Conservation (phyloP, 1,139 yeast species). For the Blastobotrys malaysiensis region DNA sequence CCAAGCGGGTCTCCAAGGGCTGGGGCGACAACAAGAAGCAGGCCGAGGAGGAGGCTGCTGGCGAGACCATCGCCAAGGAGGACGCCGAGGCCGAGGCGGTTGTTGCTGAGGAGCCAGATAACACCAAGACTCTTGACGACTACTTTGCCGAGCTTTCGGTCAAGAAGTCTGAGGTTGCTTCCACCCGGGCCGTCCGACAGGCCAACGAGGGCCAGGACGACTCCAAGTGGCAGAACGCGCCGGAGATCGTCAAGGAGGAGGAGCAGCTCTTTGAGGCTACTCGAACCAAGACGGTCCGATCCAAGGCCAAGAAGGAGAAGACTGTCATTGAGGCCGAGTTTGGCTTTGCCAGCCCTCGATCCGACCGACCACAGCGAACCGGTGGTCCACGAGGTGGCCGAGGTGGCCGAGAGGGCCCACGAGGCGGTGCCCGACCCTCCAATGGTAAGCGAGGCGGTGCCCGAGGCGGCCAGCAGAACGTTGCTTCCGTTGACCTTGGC, state of each 20-base stretch:
- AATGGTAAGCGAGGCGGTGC: slow-evolving; percentile 18
- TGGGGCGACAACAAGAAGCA: slow-evolving; percentile 68
- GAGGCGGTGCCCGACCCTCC: slow-evolving; percentile 17
- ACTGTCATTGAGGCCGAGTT: slow-evolving; percentile 58
- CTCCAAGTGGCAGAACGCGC: slow-evolving; percentile 41
- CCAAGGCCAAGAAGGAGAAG: slow-evolving; percentile 65
- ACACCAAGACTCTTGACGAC: slow-evolving; percentile 58
- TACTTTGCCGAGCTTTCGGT: slow-evolving; percentile 60
- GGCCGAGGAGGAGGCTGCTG: slow-evolving; percentile 60
- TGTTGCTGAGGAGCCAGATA: slow-evolving; percentile 31
- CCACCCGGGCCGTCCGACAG: slow-evolving; percentile 44
- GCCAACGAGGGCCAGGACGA: slow-evolving; percentile 58
- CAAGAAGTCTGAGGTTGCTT: slow-evolving; percentile 42
- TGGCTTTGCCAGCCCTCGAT: slow-evolving; percentile 46
- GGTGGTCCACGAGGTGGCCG: slow-evolving; percentile 27
- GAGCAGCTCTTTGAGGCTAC: slow-evolving; percentile 48
- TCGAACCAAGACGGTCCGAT: slow-evolving; percentile 41
- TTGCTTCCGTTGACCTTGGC: slow-evolving; percentile 24
- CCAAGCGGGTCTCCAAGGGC: slow-evolving; percentile 78
- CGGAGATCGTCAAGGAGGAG: slow-evolving; percentile 30
- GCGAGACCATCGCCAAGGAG: slow-evolving; percentile 53
- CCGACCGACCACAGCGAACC: slow-evolving; percentile 14
- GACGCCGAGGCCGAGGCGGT: slow-evolving; percentile 35
- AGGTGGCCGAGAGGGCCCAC: slow-evolving; percentile 21
- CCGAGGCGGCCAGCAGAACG: slow-evolving; percentile 18